Evolutionary conservation across 495 filamentous ascomycete genomes (phyloP).

Genomic region (Aspergillus affinis): DNA sequence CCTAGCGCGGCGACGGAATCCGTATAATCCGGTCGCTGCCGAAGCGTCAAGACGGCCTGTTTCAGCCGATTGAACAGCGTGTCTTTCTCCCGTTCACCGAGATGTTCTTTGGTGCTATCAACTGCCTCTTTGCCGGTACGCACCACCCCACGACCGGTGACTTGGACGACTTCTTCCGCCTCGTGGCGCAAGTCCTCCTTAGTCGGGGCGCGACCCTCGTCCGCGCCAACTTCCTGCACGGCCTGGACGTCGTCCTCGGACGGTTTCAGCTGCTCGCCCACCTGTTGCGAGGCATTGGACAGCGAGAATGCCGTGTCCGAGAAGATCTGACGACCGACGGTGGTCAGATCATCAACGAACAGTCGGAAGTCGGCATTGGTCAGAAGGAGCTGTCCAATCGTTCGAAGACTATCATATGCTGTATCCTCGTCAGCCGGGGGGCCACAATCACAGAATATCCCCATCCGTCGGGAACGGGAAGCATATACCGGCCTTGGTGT

Average conservation of each 20-base stretch:
- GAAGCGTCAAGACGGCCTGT: slow-evolving; percentile 69
- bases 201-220: slow-evolving; percentile 52
- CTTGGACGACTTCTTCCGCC: slow-evolving; percentile 59
- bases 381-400: slow-evolving; percentile 77
- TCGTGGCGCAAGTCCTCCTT: slow-evolving; percentile 62
- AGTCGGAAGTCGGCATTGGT: slow-evolving; percentile 88
- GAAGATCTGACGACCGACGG: slow-evolving; percentile 81
- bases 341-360: slow-evolving; percentile 79
- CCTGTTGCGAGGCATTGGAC: slow-evolving; percentile 68
- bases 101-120: slow-evolving; percentile 65
- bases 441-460: not conserved
- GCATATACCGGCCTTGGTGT: slow-evolving; percentile 74
- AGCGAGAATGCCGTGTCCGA: slow-evolving; percentile 79
- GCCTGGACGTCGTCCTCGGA: slow-evolving; percentile 58
- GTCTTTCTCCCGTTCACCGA: slow-evolving; percentile 65
- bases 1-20: slow-evolving; percentile 80
- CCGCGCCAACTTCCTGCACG: slow-evolving; percentile 56
- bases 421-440: slow-evolving; percentile 22
- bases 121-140: slow-evolving; percentile 66
- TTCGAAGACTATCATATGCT: slow-evolving; percentile 84
- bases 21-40: slow-evolving; percentile 75
- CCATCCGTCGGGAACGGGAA: slow-evolving; percentile 4
- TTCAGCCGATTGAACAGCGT: slow-evolving; percentile 74
- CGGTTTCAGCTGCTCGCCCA: slow-evolving; percentile 69
- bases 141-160: slow-evolving; percentile 60